Conservation (phyloP, 768 basidiomycete genomes). For the Lenzites betulinus region DNA sequence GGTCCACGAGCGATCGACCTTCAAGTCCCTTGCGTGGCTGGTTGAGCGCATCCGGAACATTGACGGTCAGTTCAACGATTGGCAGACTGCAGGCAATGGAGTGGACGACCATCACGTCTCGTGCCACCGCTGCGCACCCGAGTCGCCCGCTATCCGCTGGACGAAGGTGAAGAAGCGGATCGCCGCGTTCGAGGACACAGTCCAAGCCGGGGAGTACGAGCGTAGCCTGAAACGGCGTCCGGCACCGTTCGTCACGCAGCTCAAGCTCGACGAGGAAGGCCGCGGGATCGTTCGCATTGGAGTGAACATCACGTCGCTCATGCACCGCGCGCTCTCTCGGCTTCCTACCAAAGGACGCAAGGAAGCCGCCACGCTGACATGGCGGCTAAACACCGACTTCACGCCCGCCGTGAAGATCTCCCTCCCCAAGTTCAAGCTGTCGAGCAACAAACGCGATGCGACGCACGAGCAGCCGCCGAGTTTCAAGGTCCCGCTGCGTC, state of each 20-base stretch:
- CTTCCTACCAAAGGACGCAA: conserved; percentile 57
- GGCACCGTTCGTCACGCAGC: conserved; percentile 82
- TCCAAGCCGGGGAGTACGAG: conserved; percentile 89
- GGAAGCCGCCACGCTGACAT: conserved; percentile 57
- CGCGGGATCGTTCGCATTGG: conserved; percentile 79
- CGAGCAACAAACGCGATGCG: conserved; percentile 74
- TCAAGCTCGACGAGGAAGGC: conserved; percentile 63
- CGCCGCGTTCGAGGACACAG: conserved; percentile 77
- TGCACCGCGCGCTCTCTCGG: conserved; percentile 83
- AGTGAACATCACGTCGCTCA: conserved; percentile 82
- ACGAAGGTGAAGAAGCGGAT: conserved; percentile 58
- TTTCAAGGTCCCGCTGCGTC: conserved; percentile 74
- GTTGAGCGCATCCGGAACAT: conserved; percentile 80
- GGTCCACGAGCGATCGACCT: conserved; percentile 79
- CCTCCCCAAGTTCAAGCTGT: conserved; percentile 65
- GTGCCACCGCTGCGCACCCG: conserved; percentile 85
- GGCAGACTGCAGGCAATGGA: conserved; percentile 57
- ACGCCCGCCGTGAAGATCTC: conserved; percentile 59
- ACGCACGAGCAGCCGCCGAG: conserved; percentile 76
- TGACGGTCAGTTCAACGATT: conserved; percentile 61
- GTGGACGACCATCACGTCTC: conserved; percentile 45
- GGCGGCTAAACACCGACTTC: conserved; percentile 83
- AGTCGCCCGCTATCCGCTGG: conserved; percentile 77
- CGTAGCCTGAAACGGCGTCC: conserved; percentile 85
- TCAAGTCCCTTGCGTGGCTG: conserved; percentile 84